These are phyloP conservation scores for Picochlorum sp. DNA, from an alignment of 139 green algal genomes.

Conservation along the genomic window DNA sequence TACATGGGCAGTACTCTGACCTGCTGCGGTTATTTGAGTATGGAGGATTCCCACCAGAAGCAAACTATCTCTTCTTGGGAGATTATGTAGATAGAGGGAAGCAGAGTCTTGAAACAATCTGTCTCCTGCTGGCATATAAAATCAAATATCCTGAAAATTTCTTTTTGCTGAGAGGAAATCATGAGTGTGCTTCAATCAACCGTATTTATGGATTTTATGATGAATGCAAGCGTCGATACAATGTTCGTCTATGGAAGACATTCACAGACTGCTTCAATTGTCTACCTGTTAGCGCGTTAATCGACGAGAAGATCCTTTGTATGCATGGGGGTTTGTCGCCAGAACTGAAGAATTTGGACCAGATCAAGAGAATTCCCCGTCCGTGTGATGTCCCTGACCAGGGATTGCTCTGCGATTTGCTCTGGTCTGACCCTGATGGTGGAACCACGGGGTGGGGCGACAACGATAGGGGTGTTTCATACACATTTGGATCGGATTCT, in stretches of 20 bases:
- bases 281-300: conserved; percentile 90
- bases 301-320: conserved; percentile 99
- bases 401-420: conserved; percentile 96
- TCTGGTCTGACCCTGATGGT: conserved; percentile 99
- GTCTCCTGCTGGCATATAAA: conserved; percentile 97
- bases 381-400: conserved; percentile 96
- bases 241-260: conserved; percentile 97
- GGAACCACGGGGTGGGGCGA: conserved; percentile 91
- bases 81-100: conserved; percentile 99
- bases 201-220: conserved; percentile 99
- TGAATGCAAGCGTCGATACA: conserved; percentile 99
- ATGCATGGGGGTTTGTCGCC: conserved; percentile 99
- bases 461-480: conserved; percentile 97
- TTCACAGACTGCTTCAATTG: conserved; percentile 99
- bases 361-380: conserved; percentile 94
- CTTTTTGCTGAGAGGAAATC: conserved; percentile 95
- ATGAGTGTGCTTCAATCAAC: conserved; percentile 98
- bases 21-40: conserved; percentile 98
- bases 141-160: conserved; percentile 99
- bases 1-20: conserved; percentile 98
- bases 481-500: conserved; percentile 95
- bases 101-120: conserved; percentile 98
- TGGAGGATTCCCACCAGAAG: conserved; percentile 94
- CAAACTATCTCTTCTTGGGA: conserved; percentile 98
- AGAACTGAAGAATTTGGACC: conserved; percentile 94